Evolutionary conservation across 805 yeast species (phyloP).

Genomic region (Candida xiaguanensis): DNA sequence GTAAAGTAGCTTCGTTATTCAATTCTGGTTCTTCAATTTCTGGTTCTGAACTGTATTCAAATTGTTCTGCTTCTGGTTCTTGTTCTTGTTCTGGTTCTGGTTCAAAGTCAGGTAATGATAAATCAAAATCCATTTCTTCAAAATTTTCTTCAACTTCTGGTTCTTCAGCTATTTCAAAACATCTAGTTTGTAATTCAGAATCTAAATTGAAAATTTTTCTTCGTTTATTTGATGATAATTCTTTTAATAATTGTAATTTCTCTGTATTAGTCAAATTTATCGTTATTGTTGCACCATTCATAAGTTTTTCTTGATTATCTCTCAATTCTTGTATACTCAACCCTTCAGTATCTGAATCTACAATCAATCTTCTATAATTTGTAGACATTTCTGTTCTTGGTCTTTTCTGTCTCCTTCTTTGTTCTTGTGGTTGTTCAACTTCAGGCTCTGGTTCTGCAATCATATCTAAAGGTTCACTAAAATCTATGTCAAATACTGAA

Average conservation of each 20-base stretch:
- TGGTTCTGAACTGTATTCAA: conserved; percentile 11
- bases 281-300: conserved; percentile 19
- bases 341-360: conserved; percentile 46
- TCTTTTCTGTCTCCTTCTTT: conserved; percentile 24
- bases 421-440: conserved; percentile 10
- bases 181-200: conserved; percentile 24
- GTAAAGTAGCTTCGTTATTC: conserved; percentile 43
- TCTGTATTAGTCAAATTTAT: conserved; percentile 26
- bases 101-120: conserved; percentile 21
- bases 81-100: conserved; percentile 8
- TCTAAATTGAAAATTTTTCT: conserved; percentile 29
- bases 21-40: conserved; percentile 1
- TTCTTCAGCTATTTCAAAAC: conserved; percentile 24
- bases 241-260: conserved; percentile 31
- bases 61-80: conserved; percentile 13
- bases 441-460: conserved; percentile 16
- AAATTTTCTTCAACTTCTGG: conserved; percentile 12
- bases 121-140: conserved; percentile 16
- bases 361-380: conserved; percentile 39
- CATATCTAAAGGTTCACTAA: conserved; percentile 44
- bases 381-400: conserved; percentile 42
- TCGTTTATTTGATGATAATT: conserved; percentile 28
- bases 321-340: conserved; percentile 31
- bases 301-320: conserved; percentile 24
- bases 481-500: conserved; percentile 26